Evolutionary conservation across 345 rosid species (phyloP), one percentile per base, ranked within the genome.

Genomic region (Cardamine chenopodiifolia): DNA sequence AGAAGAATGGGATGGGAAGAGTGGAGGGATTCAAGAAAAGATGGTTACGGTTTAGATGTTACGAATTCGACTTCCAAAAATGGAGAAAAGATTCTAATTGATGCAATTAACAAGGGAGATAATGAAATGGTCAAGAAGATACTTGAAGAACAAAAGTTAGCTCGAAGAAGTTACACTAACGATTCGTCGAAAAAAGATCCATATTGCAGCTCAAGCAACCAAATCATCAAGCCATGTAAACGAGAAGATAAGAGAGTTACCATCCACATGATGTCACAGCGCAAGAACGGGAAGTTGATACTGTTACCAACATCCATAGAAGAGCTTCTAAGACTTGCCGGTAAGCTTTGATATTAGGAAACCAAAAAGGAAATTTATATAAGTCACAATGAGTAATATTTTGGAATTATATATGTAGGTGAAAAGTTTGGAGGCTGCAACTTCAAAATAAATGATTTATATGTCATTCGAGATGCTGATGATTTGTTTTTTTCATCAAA

Each of bases 391-490:
- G 49, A 44, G 19, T 44, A 44, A 44, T n/a, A 44, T 0, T 44
- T 44, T 8, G 3, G 7, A 44, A 44, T 44, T 44, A n/a, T n/a
- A n/a, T n/a, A 7, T 44, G 49, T 44, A 44, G 49, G 99, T 77
- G 88, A 90, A 70, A 94, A 86, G 86, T 88, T 82, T 71, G 90
- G 88, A 82, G 85, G 85, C 68, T 60, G 76, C 84, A 81, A n/a
- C 55, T 87, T 85, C 76, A 80, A 87, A 80, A 86, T 95, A 76
- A 93, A 90, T 74, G 96, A 90, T 75, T 73, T 85, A 74, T 14
- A 72, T 76, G 96, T 92, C 70, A 84, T 95, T 83, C 85, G 97
- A 71, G 99, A 95, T 67, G 96, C 95, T 70, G 99, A 95, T 83
- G 88, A 90, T 79, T 88, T 95, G 83, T 89, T 83, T 82, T 60